These are phyloP conservation scores for Erodium moschatum DNA, from an alignment of 441 rosid genomes.

Conservation along the genomic window DNA sequence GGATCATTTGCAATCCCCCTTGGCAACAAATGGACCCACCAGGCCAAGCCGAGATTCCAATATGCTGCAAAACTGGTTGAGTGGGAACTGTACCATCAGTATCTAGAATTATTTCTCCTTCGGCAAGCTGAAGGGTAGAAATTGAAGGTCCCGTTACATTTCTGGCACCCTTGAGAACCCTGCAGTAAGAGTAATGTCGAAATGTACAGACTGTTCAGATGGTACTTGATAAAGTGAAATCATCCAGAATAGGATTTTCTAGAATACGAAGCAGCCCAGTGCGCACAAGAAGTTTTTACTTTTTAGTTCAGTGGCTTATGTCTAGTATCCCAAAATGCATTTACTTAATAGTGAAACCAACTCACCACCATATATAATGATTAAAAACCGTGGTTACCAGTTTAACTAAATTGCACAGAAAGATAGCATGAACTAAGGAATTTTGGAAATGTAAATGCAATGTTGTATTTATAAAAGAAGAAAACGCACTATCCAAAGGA, in stretches of 20 bases:
- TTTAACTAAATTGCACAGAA: background rate
- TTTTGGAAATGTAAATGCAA: background rate
- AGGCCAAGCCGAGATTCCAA: constrained; percentile 92
- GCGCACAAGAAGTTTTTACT: background rate
- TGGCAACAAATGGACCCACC: no score
- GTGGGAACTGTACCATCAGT: constrained; percentile 75
- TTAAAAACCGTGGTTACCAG: background rate
- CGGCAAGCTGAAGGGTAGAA: constrained; percentile 59
- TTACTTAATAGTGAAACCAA: background rate
- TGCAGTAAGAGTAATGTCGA: constrained; percentile 19
- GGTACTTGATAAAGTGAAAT: no score
- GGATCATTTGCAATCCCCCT: no score
- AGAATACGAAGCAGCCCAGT: background rate
- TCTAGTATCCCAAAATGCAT: background rate
- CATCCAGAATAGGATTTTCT: no score
- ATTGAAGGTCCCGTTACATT: constrained; percentile 39
- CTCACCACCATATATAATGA: background rate
- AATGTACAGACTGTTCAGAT: no score
- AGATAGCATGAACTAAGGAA: background rate
- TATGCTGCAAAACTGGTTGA: constrained; percentile 86
- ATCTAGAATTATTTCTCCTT: constrained; percentile 75
- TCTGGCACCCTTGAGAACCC: constrained; percentile 60
- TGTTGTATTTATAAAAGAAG: background rate
- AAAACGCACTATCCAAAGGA: background rate
- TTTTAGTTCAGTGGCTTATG: background rate